A percentile compares a stretch with the other conserved stretches of the same genome.
These are phyloP conservation scores for Aspergillus leporis DNA, from an alignment of 495 filamentous ascomycete genomes.

Conservation along the genomic window DNA sequence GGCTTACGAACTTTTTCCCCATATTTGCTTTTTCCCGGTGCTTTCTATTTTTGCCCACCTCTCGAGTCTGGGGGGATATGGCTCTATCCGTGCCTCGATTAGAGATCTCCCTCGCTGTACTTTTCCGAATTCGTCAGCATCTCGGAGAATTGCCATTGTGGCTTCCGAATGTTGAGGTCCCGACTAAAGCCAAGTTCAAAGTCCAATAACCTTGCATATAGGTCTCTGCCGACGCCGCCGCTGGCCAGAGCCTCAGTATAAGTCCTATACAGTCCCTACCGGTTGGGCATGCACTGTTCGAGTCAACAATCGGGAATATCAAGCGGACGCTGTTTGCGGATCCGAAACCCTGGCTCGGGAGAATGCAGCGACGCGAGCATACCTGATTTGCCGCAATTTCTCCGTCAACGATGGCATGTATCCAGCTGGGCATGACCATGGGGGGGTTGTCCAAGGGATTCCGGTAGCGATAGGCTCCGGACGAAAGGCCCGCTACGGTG, in stretches of 20 bases:
- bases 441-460: slow-evolving; percentile 81
- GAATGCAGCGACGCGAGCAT: slow-evolving; percentile 94
- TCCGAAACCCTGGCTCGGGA: slow-evolving; percentile 83
- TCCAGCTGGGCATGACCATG: slow-evolving; percentile 67
- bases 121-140: slow-evolving; percentile 10
- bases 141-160: slow-evolving; percentile 17
- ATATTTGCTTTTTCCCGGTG: not conserved
- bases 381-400: slow-evolving; percentile 98
- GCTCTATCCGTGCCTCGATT: not conserved
- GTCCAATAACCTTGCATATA: slow-evolving; percentile 41
- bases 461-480: slow-evolving; percentile 73
- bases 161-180: not conserved
- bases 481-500: slow-evolving; percentile 39
- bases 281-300: slow-evolving; percentile 90
- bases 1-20: slow-evolving; percentile 2
- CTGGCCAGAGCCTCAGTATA: slow-evolving; percentile 92
- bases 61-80: not conserved
- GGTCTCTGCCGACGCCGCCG: slow-evolving; percentile 94
- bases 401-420: slow-evolving; percentile 97
- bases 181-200: slow-evolving; percentile 11
- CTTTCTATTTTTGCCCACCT: not conserved
- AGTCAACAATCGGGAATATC: slow-evolving; percentile 96
- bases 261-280: slow-evolving; percentile 62
- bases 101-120: not conserved
- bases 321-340: slow-evolving; percentile 82